phyloP scores from a whole-genome alignment of 176 grass and related monocot species.

The Juncus inflexus region DNA sequence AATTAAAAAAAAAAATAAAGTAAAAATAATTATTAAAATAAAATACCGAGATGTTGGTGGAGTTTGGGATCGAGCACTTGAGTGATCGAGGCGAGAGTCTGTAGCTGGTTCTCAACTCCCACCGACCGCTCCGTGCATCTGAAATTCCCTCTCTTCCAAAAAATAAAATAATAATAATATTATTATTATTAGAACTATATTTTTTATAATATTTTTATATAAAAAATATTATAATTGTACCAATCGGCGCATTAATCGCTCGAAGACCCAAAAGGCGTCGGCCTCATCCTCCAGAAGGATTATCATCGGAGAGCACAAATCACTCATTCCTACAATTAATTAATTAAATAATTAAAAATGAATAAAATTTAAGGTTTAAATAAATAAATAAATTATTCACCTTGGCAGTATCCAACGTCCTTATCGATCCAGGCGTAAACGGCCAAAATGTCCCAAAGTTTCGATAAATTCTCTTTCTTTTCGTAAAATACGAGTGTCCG shows the following conservation, averaged over 20 bases:
- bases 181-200: conserved; percentile 23
- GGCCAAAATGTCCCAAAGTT: conserved; percentile 95
- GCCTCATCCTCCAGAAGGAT: conserved; percentile 89
- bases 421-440: conserved; percentile 99
- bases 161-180: no score
- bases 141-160: conserved; percentile 94
- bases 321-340: conserved; percentile 78
- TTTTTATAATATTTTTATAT: conserved; percentile 5
- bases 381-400: conserved; percentile 20
- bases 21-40: not conserved
- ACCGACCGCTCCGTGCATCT: conserved; percentile 95
- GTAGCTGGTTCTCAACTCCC: conserved; percentile 88
- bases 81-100: conserved; percentile 89
- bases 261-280: conserved; percentile 98
- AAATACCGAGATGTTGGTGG: conserved; percentile 91
- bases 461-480: conserved; percentile 96
- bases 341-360: not conserved
- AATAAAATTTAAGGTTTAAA: conserved; percentile 26
- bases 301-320: conserved; percentile 98
- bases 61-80: conserved; percentile 95
- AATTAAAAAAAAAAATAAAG: conserved; percentile 16
- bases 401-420: conserved; percentile 99
- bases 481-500: conserved; percentile 95
- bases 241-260: conserved; percentile 97
- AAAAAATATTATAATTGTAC: conserved; percentile 38